Conservation (phyloP, 208 protist species). For the Wallacemonas sp. region DNA sequence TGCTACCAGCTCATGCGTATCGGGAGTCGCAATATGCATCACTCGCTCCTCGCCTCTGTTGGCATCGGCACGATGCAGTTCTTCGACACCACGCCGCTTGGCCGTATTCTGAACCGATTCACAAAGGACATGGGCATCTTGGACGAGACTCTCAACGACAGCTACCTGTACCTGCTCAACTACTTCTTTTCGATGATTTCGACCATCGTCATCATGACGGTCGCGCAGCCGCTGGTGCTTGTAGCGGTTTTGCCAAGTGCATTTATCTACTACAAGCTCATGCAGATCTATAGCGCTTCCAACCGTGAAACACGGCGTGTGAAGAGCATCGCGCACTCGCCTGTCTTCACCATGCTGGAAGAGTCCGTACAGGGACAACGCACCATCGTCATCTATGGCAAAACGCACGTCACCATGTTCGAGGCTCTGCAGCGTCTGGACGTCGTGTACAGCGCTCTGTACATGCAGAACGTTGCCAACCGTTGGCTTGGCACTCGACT, state of each 20-base stretch:
- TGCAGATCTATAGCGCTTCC: constrained; percentile 83
- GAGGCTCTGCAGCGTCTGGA: constrained; percentile 48
- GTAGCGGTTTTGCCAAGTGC: constrained; percentile 58
- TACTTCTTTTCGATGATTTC: constrained; percentile 59
- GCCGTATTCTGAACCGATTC: constrained; percentile 96
- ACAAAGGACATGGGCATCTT: constrained; percentile 86
- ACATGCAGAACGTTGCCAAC: constrained; percentile 59
- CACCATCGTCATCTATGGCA: constrained; percentile 85
- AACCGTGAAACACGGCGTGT: constrained; percentile 91
- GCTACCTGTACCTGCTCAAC: constrained; percentile 60
- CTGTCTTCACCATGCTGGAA: constrained; percentile 91
- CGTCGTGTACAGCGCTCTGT: constrained; percentile 45
- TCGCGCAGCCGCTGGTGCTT: constrained; percentile 49
- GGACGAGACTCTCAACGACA: constrained; percentile 61
- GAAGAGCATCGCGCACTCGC: constrained; percentile 86
- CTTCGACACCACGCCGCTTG: constrained; percentile 95
- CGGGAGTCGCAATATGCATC: constrained; percentile 49
- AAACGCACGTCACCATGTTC: constrained; percentile 26
- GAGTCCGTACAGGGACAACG: constrained; percentile 88
- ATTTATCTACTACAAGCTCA: constrained; percentile 85
- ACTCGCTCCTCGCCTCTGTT: constrained; percentile 52
- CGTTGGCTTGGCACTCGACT: constrained; percentile 91
- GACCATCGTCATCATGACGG: constrained; percentile 45
- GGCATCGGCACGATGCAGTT: constrained; percentile 74
- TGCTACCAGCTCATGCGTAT: constrained; percentile 35